phyloP scores from a whole-genome alignment of 2,329 filamentous ascomycete genomes.

The Huntiella moniliformis region DNA sequence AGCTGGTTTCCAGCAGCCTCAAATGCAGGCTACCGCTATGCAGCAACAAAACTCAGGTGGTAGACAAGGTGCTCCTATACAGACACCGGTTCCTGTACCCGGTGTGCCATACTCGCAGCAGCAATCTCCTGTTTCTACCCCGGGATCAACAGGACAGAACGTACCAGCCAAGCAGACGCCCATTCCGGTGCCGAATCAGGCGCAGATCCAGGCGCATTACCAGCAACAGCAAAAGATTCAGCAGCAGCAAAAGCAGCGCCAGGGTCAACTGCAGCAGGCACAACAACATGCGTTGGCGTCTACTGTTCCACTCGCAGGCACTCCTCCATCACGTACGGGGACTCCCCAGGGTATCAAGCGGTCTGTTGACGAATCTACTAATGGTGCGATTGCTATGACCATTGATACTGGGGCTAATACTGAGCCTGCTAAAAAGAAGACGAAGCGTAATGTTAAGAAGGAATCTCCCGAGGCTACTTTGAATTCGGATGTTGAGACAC shows the following conservation, averaged over 20 bases:
- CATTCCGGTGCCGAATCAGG: background rate
- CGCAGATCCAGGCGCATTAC: slow-evolving; percentile 1
- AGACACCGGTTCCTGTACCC: too few relatives aligned
- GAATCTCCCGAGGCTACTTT: slow-evolving; percentile 4
- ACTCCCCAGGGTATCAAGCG: slow-evolving; percentile 14
- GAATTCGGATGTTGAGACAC: background rate
- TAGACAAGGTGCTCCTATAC: too few relatives aligned
- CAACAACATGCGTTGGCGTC: background rate
- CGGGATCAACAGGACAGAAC: too few relatives aligned
- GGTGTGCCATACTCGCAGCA: too few relatives aligned
- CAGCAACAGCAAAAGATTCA: slow-evolving; percentile 12
- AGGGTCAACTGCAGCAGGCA: slow-evolving; percentile 12
- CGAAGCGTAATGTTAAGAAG: slow-evolving; percentile 20
- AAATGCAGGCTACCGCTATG: slow-evolving; percentile 11
- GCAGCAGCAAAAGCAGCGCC: slow-evolving; percentile 13
- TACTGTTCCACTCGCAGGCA: slow-evolving; percentile 12
- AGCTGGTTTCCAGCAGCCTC: slow-evolving; percentile 5
- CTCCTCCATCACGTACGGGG: slow-evolving; percentile 13
- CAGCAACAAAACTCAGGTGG: background rate
- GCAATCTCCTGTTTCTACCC: too few relatives aligned
- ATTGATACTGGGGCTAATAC: slow-evolving; percentile 4
- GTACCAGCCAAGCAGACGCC: background rate
- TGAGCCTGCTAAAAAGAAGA: slow-evolving; percentile 21
- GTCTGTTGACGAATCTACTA: slow-evolving; percentile 14
- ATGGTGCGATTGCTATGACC: slow-evolving; percentile 9